Percentiles rank a stretch among this genome's conserved stretches.
Evolutionary conservation across 352 stramenopile species (phyloP).

Genomic region (Halophytophthora polymorphica): DNA sequence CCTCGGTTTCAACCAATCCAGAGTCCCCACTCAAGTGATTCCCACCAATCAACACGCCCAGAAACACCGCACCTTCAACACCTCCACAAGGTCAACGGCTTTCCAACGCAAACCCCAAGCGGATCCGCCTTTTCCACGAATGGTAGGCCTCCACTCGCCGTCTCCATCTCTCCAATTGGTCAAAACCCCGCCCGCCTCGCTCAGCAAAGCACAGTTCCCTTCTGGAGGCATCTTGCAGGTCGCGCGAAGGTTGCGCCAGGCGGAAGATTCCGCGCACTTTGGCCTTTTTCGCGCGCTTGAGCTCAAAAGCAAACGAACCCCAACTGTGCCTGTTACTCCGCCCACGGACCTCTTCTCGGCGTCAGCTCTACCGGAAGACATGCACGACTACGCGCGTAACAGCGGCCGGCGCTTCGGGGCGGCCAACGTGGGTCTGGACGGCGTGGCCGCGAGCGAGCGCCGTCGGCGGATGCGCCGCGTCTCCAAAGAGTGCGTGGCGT

Average conservation of each 20-base stretch:
- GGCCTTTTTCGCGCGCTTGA: constrained; percentile 1
- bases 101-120: too few species aligned
- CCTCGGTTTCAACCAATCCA: too few species aligned
- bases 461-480: constrained; percentile 50
- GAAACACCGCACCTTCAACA: too few species aligned
- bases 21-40: too few species aligned
- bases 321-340: too few species aligned
- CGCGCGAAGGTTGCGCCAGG: constrained; percentile 11
- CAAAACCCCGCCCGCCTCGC: too few species aligned
- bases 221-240: background rate
- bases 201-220: too few species aligned
- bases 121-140: too few species aligned
- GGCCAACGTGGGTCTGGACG: constrained; percentile 10
- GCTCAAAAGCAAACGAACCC: too few species aligned
- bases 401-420: constrained; percentile 5
- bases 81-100: too few species aligned
- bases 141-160: too few species aligned
- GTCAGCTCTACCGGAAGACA: constrained; percentile 5
- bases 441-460: constrained; percentile 11
- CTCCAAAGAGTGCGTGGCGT: constrained; percentile 57
- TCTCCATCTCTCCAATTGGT: constrained; percentile 10
- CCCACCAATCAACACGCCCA: too few species aligned
- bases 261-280: constrained; percentile 28
- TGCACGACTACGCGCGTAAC: constrained; percentile 19
- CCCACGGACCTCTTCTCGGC: constrained; percentile 7